These are phyloP conservation scores for Lonicera japonica DNA, from an alignment of 129 eudicot genomes.

Conservation along the genomic window DNA sequence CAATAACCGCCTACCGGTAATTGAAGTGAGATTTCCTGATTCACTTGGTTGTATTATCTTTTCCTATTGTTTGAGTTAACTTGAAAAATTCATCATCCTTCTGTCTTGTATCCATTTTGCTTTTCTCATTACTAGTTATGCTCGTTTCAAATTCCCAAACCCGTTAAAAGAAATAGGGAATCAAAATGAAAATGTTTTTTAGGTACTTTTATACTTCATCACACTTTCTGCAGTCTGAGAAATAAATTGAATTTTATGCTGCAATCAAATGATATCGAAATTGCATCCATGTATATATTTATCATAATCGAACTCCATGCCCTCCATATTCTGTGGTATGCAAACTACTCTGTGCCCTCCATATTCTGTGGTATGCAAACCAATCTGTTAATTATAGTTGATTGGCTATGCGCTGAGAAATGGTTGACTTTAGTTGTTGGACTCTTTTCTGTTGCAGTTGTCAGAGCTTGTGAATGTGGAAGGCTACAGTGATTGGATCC, in stretches of 20 bases:
- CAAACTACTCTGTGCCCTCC: background rate
- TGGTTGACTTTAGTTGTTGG: constrained; percentile 4
- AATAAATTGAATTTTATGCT: background rate
- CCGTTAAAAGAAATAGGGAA: background rate
- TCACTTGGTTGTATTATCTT: background rate
- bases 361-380: background rate
- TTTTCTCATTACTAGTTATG: background rate
- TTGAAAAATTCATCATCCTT: too few species aligned
- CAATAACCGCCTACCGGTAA: background rate
- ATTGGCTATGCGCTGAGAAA: background rate
- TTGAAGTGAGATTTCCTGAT: background rate
- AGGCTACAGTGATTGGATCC: constrained; percentile 96
- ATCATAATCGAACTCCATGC: too few species aligned
- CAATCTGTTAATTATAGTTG: background rate
- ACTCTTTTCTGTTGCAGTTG: constrained; percentile 46
- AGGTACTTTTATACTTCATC: too few species aligned
- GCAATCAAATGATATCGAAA: background rate
- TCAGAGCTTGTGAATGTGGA: constrained; percentile 92
- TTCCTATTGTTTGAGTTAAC: background rate
- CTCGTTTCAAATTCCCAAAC: background rate
- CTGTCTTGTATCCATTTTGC: background rate
- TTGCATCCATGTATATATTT: background rate
- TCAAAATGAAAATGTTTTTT: too few species aligned
- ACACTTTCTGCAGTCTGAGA: background rate
- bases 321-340: background rate